Conservation (phyloP, 192 early-diverging fungal genomes). For the Kappamyces sp. region DNA sequence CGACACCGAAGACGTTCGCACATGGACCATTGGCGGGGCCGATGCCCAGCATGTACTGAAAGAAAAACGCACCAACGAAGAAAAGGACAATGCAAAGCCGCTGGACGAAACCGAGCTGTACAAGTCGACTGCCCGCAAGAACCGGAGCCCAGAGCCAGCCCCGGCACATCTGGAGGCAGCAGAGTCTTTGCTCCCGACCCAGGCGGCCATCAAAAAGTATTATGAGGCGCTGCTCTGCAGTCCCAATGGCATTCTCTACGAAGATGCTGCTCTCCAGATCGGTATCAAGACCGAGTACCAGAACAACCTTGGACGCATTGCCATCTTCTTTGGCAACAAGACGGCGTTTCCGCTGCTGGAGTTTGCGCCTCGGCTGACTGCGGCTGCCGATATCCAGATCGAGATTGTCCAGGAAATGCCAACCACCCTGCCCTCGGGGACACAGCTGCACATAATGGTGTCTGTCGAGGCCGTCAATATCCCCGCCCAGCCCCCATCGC, state of each 20-base stretch:
- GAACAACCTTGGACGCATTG: slow-evolving; percentile 78
- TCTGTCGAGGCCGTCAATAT: slow-evolving; percentile 68
- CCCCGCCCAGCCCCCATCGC: slow-evolving; percentile 51
- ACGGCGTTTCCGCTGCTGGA: slow-evolving; percentile 61
- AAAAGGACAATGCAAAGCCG: neutral
- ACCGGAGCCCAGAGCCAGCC: too few relatives aligned
- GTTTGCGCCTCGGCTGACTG: slow-evolving; percentile 45
- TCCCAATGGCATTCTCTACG: slow-evolving; percentile 85
- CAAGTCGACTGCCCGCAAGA: neutral
- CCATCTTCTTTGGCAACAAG: slow-evolving; percentile 89
- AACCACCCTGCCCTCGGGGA: slow-evolving; percentile 55
- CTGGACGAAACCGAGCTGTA: neutral
- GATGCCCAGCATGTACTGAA: slow-evolving; percentile 30
- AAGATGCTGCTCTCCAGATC: slow-evolving; percentile 83
- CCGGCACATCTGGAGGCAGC: neutral
- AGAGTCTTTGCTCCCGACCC: neutral
- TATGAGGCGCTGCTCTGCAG: slow-evolving; percentile 62
- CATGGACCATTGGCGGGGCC: slow-evolving; percentile 83
- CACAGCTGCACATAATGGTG: slow-evolving; percentile 72
- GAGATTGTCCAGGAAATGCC: slow-evolving; percentile 56
- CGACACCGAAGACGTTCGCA: slow-evolving; percentile 93
- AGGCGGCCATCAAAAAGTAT: slow-evolving; percentile 32
- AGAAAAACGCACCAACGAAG: slow-evolving; percentile 5
- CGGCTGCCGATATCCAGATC: slow-evolving; percentile 42
- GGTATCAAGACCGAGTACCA: slow-evolving; percentile 94